Evolutionary conservation across 2,329 filamentous ascomycete genomes (phyloP).

Genomic region (Verticillium zaregamsianum): DNA sequence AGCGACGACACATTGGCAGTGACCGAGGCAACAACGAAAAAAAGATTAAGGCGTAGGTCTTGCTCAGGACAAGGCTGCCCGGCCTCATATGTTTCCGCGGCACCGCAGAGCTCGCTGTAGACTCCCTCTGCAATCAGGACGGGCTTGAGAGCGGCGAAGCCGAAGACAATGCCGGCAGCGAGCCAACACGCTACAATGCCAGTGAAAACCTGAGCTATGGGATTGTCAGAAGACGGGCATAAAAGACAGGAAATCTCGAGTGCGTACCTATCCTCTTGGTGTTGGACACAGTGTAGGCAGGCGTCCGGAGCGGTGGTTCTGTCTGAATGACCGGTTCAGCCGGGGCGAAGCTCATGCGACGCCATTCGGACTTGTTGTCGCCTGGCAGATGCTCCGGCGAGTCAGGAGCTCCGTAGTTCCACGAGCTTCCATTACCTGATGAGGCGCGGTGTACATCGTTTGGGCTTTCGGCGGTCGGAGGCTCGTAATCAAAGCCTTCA

Average conservation of each 20-base stretch:
- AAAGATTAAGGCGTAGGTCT: constrained; percentile 54
- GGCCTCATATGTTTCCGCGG: constrained; percentile 17
- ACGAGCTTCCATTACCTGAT: too few relatives aligned
- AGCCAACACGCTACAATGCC: constrained; percentile 72
- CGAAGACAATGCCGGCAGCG: constrained; percentile 73
- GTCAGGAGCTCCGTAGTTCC: too few relatives aligned
- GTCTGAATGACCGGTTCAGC: too few relatives aligned
- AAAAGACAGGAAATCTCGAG: neutral
- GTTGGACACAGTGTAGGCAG: constrained; percentile 15
- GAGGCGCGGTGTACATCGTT: neutral
- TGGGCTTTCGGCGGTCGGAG: constrained; percentile 14
- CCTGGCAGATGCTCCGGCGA: too few relatives aligned
- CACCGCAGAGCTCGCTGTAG: constrained; percentile 40
- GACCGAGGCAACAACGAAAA: constrained; percentile 42
- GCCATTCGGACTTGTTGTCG: too few relatives aligned
- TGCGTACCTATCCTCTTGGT: constrained; percentile 19
- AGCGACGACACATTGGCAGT: constrained; percentile 64
- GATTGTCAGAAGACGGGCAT: neutral
- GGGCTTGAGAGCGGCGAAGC: constrained; percentile 83
- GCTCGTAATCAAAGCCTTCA: constrained; percentile 36
- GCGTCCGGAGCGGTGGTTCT: too few relatives aligned
- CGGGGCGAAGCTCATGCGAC: too few relatives aligned
- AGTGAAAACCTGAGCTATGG: constrained; percentile 61
- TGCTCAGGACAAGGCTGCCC: constrained; percentile 48
- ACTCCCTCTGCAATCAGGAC: constrained; percentile 70